phyloP scores from a whole-genome alignment of 1,284 basidiomycete genomes.

The Heterobasidion annosum region DNA sequence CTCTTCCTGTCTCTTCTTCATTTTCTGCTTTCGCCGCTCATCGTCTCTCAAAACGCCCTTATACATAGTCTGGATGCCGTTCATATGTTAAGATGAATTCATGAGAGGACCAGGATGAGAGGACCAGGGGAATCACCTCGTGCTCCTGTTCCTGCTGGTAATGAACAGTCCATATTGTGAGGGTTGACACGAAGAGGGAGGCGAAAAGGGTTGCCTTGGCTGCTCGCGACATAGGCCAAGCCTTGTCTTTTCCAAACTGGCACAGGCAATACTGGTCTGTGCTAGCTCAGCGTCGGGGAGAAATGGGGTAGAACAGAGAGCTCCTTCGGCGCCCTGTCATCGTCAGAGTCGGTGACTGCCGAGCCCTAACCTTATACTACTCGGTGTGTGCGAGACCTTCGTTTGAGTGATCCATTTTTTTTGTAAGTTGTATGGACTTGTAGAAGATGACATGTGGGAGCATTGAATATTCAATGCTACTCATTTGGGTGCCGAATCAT shows the following conservation, averaged over 20 bases:
- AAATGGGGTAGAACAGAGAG: no score
- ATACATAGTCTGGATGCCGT: constrained; percentile 71
- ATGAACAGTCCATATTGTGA: constrained; percentile 89
- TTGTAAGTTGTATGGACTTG: no score
- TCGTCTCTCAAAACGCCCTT: constrained; percentile 85
- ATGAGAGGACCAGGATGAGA: constrained; percentile 5
- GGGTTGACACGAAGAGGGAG: constrained; percentile 58
- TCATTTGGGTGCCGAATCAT: no score
- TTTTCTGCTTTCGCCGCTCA: constrained; percentile 68
- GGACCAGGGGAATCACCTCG: constrained; percentile 42
- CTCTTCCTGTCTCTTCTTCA: constrained; percentile 55
- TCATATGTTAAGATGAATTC: not conserved
- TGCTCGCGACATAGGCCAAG: constrained; percentile 52
- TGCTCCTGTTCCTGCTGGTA: constrained; percentile 82
- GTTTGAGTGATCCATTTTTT: no score
- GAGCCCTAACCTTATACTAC: no score
- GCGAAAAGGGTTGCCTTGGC: constrained; percentile 72
- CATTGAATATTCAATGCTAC: no score
- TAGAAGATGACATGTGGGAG: no score
- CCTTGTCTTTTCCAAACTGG: not conserved
- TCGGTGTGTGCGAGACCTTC: no score
- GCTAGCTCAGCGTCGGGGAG: no score
- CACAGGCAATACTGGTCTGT: not conserved
- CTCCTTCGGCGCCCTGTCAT: no score
- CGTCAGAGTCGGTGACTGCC: no score